Evolutionary conservation across 1,139 yeast genomes (phyloP), one percentile per base, ranked within the genome.

Genomic region (Debaryomyces psychrophilus): DNA sequence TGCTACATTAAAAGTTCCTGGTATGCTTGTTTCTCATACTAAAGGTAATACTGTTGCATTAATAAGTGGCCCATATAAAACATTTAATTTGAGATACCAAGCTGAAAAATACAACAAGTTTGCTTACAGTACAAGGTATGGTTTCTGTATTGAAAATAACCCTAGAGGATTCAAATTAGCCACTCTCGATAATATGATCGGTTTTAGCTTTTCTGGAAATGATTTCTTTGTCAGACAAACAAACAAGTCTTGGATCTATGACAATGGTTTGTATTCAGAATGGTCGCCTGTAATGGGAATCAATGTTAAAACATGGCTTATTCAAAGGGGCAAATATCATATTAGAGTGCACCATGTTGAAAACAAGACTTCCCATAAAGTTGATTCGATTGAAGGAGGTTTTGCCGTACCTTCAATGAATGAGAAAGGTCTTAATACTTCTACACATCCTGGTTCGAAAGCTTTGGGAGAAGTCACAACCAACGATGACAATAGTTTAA

Each of bases 91-190:
- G 47, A 52, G 59, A 14, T 53, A 52, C 39, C 55, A 53, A 18
- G 49, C 60, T 7, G 67, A 62, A 38, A 64, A 64, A 48, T 64
- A 64, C 47, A 41, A 56, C 47, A 64, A 64, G 50, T 64, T 64
- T 50, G 68, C 67, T 9, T 64, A 64, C 46, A 59, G 66, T 14
- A 51, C 66, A 4, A 44, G 61, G 28, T 64, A 60, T 45, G 68
- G 64, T 7, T 64, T 64, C 47, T 54, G 62, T 28, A 54, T 62
- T 14, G 60, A 57, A 20, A 55, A 50, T 37, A 49, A 45, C 28
- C 31, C 46, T 28, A 46, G 55, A 17, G 49, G 44, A 27, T 53
- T 60, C 40, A 27, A 45, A 7, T 36, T 40, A 14, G 66, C 65
- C n/a, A 58, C 54, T 37, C 45, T 53, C 14, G 60, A 59, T 31